Evolutionary conservation across 352 stramenopile genomes (phyloP), one percentile per base, ranked within the genome.

Genomic region (Paralagenidium karlingii): DNA sequence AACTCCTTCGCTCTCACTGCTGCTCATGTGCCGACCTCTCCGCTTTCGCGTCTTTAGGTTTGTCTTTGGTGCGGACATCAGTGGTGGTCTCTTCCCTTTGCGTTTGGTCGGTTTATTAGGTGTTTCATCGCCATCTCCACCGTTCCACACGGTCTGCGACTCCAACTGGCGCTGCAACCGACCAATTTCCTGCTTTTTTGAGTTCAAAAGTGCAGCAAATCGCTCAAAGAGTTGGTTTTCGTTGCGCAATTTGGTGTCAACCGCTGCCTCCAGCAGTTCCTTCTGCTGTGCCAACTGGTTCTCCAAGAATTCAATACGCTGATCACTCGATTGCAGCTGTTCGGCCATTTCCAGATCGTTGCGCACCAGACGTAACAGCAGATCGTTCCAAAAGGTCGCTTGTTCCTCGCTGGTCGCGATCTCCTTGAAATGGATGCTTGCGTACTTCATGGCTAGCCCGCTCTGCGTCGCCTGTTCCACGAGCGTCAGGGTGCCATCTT

Each of bases 251-350:
- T 94, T 94, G 20, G 71, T 68, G 21, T 92, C 91, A 37, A 92
- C 94, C 26, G 96, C 88, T 47, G 97, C 86, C 0, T 98, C 60
- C 49, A 98, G 98, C 22, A 79, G 69, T 25, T 96, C 85, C 60
- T 98, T 96, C 7, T 98, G 56, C 22, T 85, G 76, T 4, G 78
- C 70, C 8, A 98, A 80, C 36, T 86, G 61, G 0, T 44, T 50
- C 37, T 91, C 65, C 58, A 86, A 86, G 38, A 51, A 60, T 24
- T 85, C 56, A 6, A 88, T 68, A 6, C 63, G 63, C 12, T 68
- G 36, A 29, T 88, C 76, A 3, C 71, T 63, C 13, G 49, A 58
- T 8, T 61, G 70, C 36, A 70, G 94, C 64, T 96, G n/a, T n/a
- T n/a, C n/a, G n/a, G n/a, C n/a, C n/a, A n/a, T n/a, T n/a, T n/a